Base-by-base conservation (phyloP, 805 yeast species). In the Kazachstania kunashirensis region DNA sequence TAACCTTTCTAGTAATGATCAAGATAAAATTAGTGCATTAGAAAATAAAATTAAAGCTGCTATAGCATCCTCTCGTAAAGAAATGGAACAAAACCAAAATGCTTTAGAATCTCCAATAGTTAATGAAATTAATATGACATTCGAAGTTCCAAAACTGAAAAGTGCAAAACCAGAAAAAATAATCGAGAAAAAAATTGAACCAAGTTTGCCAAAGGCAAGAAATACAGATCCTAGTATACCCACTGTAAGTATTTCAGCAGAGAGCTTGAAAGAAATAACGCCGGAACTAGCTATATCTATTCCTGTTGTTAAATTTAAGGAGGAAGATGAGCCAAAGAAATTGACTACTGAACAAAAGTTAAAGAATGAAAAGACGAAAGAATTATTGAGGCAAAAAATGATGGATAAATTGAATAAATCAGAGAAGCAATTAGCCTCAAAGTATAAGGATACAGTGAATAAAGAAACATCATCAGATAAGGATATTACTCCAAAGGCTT, bases 371-470 rank as follows among this genome's bases (percentile, higher is more conserved):
- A 38, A 24, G 14, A 20, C 34, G 4, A 36, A 36, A 31, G 42
- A 41, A 30, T 14, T 34, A 11, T 16, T 32, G 12, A 35, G 39
- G 15, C 29, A 30, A 16, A 39, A 36, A 13, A 74, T 77, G 54
- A 70, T 68, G 31, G 66, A 65, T 46, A 59, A 73, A 27, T 54
- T 76, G 38, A 64, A 57, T 40, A 44, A 42, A 16, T 46, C 55
- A 6, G 47, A 48, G 11, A 44, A 41, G 13, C 14, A 35, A 16
- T 35, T 36, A 72, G 10, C 71, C 71, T 3, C 61, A 71, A 28
- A 24, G 16, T 12, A 9, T 13, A 17, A 33, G 6, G 24, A 15
- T 5, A 15, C 16, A 11, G n/a, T n/a, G n/a, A n/a, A n/a, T n/a
- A 15, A 34, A 48, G 45, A 33, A 47, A 40, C 11, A 28, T 3